phyloP scores from a whole-genome alignment of 306 rosid species.

The Boehmeria nivea region DNA sequence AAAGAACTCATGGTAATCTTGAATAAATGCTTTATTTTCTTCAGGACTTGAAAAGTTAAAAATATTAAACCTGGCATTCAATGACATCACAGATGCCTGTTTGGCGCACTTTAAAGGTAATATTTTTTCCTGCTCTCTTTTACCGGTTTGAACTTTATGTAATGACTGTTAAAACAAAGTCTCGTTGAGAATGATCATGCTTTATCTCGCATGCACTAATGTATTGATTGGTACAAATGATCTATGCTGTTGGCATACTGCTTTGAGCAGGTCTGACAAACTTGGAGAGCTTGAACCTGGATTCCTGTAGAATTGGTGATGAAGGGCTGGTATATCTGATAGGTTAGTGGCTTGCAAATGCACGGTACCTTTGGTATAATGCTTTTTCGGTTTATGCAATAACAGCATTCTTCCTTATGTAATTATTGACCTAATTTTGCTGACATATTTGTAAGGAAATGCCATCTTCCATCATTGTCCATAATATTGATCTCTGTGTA shows the following conservation, averaged over 20 bases:
- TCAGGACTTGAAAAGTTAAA: conserved; percentile 72
- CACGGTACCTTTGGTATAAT: conserved; percentile 2
- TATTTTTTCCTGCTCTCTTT: conserved; percentile 5
- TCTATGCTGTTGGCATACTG: conserved; percentile 2
- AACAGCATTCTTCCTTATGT: background rate
- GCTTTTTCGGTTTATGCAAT: background rate
- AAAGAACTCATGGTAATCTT: conserved; percentile 1
- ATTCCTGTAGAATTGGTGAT: conserved; percentile 78
- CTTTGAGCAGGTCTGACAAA: conserved; percentile 55
- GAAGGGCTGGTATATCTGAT: conserved; percentile 70
- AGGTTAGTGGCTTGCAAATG: conserved; percentile 43
- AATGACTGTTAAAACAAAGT: too few relatives aligned
- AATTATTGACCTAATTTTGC: too few relatives aligned
- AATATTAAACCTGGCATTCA: conserved; percentile 76
- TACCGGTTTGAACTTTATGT: too few relatives aligned
- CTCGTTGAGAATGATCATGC: too few relatives aligned
- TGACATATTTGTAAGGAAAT: background rate
- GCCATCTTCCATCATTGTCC: background rate
- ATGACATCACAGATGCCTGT: conserved; percentile 58
- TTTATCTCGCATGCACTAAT: background rate
- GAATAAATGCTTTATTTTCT: conserved; percentile 13
- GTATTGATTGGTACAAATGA: background rate
- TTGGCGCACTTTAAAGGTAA: conserved; percentile 79
- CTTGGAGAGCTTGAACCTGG: conserved; percentile 88
- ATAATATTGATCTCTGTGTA: conserved; percentile 19